Percentiles rank a stretch among this genome's conserved stretches.
Conservation (phyloP, 208 protist genomes). For the Porcisia hertigi region DNA sequence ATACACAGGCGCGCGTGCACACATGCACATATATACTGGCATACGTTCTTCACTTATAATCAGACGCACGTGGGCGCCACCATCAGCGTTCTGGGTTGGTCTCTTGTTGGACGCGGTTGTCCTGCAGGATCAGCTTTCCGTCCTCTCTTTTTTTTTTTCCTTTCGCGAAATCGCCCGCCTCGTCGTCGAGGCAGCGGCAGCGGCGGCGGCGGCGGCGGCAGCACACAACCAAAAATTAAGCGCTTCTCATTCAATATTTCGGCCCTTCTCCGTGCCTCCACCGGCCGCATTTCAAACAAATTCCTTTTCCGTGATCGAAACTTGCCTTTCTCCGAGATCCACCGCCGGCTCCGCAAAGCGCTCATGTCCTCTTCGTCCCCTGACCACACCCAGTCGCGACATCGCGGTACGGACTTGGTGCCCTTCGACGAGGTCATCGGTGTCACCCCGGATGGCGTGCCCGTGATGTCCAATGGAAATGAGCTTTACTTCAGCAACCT, state of each 20-base stretch:
- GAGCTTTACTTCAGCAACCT: constrained; percentile 58
- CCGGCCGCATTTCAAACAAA: constrained; percentile 7
- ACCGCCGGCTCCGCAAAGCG: constrained; percentile 18
- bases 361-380: constrained; percentile 26
- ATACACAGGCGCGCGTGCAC: neutral
- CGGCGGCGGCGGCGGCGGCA: no score
- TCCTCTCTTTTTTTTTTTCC: neutral
- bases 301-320: constrained; percentile 20
- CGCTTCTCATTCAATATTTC: constrained; percentile 13
- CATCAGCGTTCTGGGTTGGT: neutral
- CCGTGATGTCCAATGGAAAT: constrained; percentile 75
- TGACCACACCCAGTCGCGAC: constrained; percentile 34
- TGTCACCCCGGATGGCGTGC: constrained; percentile 59
- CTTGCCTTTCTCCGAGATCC: constrained; percentile 27
- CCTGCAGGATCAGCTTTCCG: neutral
- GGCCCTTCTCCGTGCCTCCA: constrained; percentile 9
- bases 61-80: neutral
- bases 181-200: no score
- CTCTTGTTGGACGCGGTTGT: neutral
- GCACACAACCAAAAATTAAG: constrained; percentile 5
- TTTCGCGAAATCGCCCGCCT: constrained; percentile 2
- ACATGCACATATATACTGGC: no score
- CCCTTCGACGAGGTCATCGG: constrained; percentile 68
- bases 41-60: neutral
- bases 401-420: constrained; percentile 47